phyloP scores from a whole-genome alignment of 768 basidiomycete genomes.

The Mycena olivaceomarginata region DNA sequence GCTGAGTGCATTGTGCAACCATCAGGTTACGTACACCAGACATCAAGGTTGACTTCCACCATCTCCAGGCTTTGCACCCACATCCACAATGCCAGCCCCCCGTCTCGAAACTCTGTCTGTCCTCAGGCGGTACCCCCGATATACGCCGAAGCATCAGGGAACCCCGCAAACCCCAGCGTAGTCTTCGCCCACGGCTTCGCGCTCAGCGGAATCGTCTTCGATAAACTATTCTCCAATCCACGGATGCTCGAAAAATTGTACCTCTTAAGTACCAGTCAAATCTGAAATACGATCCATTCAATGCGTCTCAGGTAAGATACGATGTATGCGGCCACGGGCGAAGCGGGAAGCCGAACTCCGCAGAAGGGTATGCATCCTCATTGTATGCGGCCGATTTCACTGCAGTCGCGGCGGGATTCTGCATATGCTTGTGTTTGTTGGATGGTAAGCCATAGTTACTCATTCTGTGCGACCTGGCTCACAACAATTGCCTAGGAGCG shows the following conservation, averaged over 20 bases:
- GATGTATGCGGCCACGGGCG: slow-evolving; percentile 43
- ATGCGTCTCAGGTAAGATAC: slow-evolving; percentile 38
- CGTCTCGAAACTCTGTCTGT: slow-evolving; percentile 45
- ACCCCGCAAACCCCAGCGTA: slow-evolving; percentile 54
- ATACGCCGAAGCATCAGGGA: slow-evolving; percentile 56
- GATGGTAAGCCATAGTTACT: slow-evolving; percentile 28
- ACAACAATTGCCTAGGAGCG: slow-evolving; percentile 32
- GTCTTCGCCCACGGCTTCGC: slow-evolving; percentile 60
- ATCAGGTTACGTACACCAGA: too few species aligned
- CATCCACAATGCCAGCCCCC: neutral
- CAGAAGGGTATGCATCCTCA: slow-evolving; percentile 34
- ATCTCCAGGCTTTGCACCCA: too few species aligned
- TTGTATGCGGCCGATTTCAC: slow-evolving; percentile 44
- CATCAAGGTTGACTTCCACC: too few species aligned
- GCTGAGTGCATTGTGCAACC: too few species aligned
- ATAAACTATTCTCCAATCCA: slow-evolving; percentile 52
- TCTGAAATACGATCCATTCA: neutral
- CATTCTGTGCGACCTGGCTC: neutral
- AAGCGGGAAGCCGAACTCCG: slow-evolving; percentile 33
- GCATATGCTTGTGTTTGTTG: slow-evolving; percentile 40
- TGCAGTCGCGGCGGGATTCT: slow-evolving; percentile 38
- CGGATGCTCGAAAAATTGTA: slow-evolving; percentile 41
- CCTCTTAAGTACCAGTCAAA: slow-evolving; percentile 4
- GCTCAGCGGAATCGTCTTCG: slow-evolving; percentile 52
- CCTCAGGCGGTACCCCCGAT: slow-evolving; percentile 56